phyloP scores from a whole-genome alignment of 345 rosid genomes.

The Rhodamnia rubescens region DNA sequence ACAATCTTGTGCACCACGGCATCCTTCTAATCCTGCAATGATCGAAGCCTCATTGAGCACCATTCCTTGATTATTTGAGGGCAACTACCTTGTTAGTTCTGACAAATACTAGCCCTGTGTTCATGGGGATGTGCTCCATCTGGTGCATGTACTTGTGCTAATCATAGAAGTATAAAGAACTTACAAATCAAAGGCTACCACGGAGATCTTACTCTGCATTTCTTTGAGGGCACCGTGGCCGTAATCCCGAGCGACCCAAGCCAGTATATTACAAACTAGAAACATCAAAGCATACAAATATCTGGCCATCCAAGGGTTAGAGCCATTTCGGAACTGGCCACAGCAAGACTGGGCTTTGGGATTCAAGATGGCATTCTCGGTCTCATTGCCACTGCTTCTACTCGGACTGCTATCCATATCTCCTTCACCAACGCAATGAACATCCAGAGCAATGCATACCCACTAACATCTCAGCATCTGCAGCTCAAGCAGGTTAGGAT shows the following conservation, averaged over 20 bases:
- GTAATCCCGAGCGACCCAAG: slow-evolving; percentile 90
- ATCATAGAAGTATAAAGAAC: neutral
- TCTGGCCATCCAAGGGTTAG: slow-evolving; percentile 96
- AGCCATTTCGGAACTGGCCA: slow-evolving; percentile 65
- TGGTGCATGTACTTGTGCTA: neutral
- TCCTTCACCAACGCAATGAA: neutral
- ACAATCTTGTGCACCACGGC: slow-evolving; percentile 69
- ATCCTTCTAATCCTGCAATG: slow-evolving; percentile 50
- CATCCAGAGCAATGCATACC: neutral
- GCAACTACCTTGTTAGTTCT: neutral
- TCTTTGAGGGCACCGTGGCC: slow-evolving; percentile 48
- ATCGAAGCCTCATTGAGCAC: neutral
- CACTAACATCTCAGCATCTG: neutral
- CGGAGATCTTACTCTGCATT: slow-evolving; percentile 55
- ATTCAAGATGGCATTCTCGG: slow-evolving; percentile 15
- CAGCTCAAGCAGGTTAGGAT: neutral
- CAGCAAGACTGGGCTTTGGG: slow-evolving; percentile 58
- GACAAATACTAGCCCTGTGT: neutral
- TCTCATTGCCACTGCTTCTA: slow-evolving; percentile 11
- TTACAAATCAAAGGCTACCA: neutral
- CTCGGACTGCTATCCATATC: slow-evolving; percentile 11
- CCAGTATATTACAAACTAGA: slow-evolving; percentile 64
- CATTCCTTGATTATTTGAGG: neutral
- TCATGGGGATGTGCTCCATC: neutral
- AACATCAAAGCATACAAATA: slow-evolving; percentile 73